A percentile compares a stretch with the other conserved stretches of the same genome.
These are phyloP conservation scores for Dipodascus albidus DNA, from an alignment of 805 yeast species.

Conservation along the genomic window DNA sequence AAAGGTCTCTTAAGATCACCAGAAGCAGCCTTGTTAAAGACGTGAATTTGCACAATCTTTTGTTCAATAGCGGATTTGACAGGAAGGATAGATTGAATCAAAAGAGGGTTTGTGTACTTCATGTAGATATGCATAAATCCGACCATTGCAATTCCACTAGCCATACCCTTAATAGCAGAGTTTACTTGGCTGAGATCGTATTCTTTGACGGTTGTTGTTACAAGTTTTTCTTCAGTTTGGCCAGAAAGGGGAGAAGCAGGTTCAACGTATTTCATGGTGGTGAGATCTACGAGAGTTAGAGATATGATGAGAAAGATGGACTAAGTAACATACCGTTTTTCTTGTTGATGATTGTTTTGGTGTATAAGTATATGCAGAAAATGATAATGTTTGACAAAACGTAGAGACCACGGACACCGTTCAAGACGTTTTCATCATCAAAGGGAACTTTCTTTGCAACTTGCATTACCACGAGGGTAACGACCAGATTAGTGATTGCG, in stretches of 20 bases:
- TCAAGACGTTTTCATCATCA: constrained; percentile 65
- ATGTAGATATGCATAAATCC: constrained; percentile 95
- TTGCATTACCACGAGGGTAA: constrained; percentile 97
- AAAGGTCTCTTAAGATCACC: constrained; percentile 97
- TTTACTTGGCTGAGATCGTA: constrained; percentile 86
- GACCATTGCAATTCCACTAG: constrained; percentile 92
- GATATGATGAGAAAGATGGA: background rate
- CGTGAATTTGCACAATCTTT: constrained; percentile 82
- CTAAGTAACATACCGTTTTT: constrained; percentile 47
- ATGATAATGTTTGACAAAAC: constrained; percentile 53
- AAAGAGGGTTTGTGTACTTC: constrained; percentile 94
- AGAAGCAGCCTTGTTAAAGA: constrained; percentile 67
- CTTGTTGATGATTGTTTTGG: constrained; percentile 46
- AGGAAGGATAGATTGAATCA: constrained; percentile 88
- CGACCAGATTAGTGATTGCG: constrained; percentile 68
- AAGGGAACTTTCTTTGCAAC: constrained; percentile 79
- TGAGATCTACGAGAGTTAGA: constrained; percentile 36
- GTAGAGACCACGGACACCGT: constrained; percentile 69
- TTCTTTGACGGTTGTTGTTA: constrained; percentile 87
- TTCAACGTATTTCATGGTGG: constrained; percentile 83
- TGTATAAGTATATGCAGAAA: constrained; percentile 52
- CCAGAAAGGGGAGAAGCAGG: constrained; percentile 75
- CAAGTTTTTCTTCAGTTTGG: constrained; percentile 52
- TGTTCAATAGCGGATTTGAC: constrained; percentile 82
- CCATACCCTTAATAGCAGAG: constrained; percentile 66